These are phyloP conservation scores for Cordyceps fumosorosea DNA, from an alignment of 2,329 filamentous ascomycete species.

Conservation along the genomic window DNA sequence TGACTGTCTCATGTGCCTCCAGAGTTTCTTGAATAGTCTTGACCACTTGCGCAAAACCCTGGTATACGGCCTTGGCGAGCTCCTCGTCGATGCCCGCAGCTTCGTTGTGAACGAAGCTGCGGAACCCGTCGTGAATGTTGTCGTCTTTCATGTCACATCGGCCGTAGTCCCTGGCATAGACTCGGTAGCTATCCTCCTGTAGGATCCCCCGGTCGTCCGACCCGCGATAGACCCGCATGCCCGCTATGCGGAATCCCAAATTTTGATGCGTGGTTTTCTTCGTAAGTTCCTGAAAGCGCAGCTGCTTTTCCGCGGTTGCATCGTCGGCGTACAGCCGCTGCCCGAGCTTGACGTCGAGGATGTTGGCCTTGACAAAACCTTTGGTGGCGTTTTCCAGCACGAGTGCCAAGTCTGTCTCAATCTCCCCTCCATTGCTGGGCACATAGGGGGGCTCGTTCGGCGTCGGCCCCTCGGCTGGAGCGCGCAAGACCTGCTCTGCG, in stretches of 20 bases:
- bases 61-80: conserved; percentile 48
- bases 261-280: conserved; percentile 52
- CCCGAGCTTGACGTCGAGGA: conserved; percentile 90
- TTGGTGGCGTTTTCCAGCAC: conserved; percentile 79
- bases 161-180: conserved; percentile 60
- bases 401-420: conserved; percentile 72
- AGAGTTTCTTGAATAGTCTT: conserved; percentile 46
- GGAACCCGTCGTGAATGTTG: conserved; percentile 49
- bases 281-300: conserved; percentile 53
- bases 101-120: conserved; percentile 52
- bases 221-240: conserved; percentile 58
- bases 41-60: conserved; percentile 48
- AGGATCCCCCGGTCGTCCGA: conserved; percentile 44
- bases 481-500: conserved; percentile 25
- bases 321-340: conserved; percentile 78
- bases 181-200: conserved; percentile 47
- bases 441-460: conserved; percentile 32
- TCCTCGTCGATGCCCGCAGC: conserved; percentile 53
- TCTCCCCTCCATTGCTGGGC: conserved; percentile 41
- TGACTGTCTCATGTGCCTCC: conserved; percentile 51
- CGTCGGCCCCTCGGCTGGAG: conserved; percentile 13
- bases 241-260: conserved; percentile 57
- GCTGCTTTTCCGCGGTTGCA: conserved; percentile 51
- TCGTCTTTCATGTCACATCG: conserved; percentile 43
- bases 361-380: conserved; percentile 78